phyloP scores from a whole-genome alignment of 768 basidiomycete species.

The Agrocybe pediades region DNA sequence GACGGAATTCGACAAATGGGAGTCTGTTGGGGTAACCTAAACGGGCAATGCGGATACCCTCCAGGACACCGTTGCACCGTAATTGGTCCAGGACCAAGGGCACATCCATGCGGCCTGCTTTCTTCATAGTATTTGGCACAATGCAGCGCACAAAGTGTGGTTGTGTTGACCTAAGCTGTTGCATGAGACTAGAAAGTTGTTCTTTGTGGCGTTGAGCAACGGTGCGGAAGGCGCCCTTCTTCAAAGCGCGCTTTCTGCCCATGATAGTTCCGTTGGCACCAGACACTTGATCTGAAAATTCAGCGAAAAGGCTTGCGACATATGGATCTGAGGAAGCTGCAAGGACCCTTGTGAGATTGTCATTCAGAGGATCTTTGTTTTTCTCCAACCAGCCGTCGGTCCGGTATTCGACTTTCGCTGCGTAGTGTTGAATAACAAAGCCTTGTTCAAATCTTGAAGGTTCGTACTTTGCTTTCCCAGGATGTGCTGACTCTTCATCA shows the following conservation, averaged over 20 bases:
- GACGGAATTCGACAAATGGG: conserved; percentile 96
- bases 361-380: conserved; percentile 98
- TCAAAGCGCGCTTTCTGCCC: conserved; percentile 75
- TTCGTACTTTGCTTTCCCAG: conserved; percentile 81
- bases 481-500: conserved; percentile 62
- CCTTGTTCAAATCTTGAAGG: conserved; percentile 90
- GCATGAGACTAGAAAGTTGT: conserved; percentile 89
- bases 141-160: conserved; percentile 99
- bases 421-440: conserved; percentile 95
- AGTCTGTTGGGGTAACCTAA: conserved; percentile 96
- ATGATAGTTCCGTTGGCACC: conserved; percentile 40
- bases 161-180: conserved; percentile 88
- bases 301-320: conserved; percentile 81
- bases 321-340: conserved; percentile 82
- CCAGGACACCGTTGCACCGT: conserved; percentile 97
- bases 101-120: conserved; percentile 88
- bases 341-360: conserved; percentile 89
- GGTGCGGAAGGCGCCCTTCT: conserved; percentile 97
- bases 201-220: conserved; percentile 96
- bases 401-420: conserved; percentile 94
- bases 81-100: conserved; percentile 96
- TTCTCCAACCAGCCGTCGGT: conserved; percentile 98
- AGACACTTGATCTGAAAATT: conserved; percentile 59
- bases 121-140: conserved; percentile 91
- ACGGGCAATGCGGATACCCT: conserved; percentile 97